Percentiles rank a stretch among this genome's conserved stretches.
phyloP scores from a whole-genome alignment of 2,329 filamentous ascomycete species.

The Phaeophleospora eucalypticola region DNA sequence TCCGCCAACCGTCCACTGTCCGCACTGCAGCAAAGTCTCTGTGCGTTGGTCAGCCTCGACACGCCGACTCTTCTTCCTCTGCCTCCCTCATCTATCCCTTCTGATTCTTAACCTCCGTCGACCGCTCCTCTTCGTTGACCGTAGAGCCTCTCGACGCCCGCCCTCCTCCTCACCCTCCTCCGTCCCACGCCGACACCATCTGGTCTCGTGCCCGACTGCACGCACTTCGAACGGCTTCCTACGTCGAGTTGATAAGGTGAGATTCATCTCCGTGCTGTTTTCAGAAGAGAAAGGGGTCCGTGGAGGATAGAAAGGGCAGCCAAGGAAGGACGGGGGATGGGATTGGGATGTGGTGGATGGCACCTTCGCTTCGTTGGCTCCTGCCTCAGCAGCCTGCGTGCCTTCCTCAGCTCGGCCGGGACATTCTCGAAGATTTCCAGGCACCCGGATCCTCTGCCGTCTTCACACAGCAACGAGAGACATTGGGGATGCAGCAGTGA shows the following conservation, averaged over 20 bases:
- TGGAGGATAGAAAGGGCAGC: not conserved
- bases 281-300: not conserved
- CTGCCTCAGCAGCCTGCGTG: not conserved
- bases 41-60: conserved; percentile 23
- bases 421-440: not conserved
- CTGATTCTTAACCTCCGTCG: conserved; percentile 20
- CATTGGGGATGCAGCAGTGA: too few relatives aligned
- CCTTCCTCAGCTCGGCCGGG: not conserved
- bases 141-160: conserved; percentile 34
- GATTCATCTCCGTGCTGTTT: not conserved
- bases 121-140: conserved; percentile 42
- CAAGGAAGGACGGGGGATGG: not conserved
- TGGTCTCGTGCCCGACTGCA: conserved; percentile 16
- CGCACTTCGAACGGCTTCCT: not conserved
- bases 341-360: not conserved
- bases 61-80: conserved; percentile 11
- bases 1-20: not conserved
- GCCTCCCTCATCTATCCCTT: not conserved
- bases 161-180: conserved; percentile 11
- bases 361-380: not conserved
- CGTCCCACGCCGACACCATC: conserved; percentile 7
- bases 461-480: too few relatives aligned
- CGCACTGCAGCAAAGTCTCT: conserved; percentile 4
- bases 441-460: not conserved
- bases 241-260: conserved; percentile 3